Conservation (phyloP, 495 filamentous ascomycete species). For the Tetracladium setigerum region DNA sequence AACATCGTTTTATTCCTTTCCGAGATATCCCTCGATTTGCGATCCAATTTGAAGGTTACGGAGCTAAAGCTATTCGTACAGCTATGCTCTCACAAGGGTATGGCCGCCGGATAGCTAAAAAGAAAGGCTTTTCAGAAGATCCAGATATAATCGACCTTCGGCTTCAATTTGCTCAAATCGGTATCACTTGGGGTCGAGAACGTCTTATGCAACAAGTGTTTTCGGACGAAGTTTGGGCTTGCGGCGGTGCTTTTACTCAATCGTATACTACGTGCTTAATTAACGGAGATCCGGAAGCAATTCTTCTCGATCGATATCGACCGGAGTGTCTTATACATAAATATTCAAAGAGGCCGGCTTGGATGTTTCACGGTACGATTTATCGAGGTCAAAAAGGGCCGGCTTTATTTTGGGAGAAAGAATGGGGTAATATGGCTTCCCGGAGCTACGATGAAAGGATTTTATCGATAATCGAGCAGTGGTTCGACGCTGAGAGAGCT, state of each 20-base stretch:
- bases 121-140: slow-evolving; percentile 2
- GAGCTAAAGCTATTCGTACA: no score
- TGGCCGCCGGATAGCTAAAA: background rate
- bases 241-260: background rate
- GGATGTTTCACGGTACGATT: slow-evolving; percentile 27
- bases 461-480: slow-evolving; percentile 17
- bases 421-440: slow-evolving; percentile 21
- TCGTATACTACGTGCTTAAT: no score
- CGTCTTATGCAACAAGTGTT: slow-evolving; percentile 19
- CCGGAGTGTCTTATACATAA: background rate
- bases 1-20: no score
- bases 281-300: no score
- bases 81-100: background rate
- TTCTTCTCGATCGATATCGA: background rate
- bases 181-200: slow-evolving; percentile 9
- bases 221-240: slow-evolving; percentile 24
- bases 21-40: no score
- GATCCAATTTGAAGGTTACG: no score
- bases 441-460: slow-evolving; percentile 13
- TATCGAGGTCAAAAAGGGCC: slow-evolving; percentile 19
- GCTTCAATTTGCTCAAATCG: slow-evolving; percentile 13
- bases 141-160: slow-evolving; percentile 1
- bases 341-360: slow-evolving; percentile 16
- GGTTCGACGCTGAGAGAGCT: background rate
- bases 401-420: slow-evolving; percentile 26